Conservation (phyloP, 768 basidiomycete genomes). For the Tephrocybe sp. region DNA sequence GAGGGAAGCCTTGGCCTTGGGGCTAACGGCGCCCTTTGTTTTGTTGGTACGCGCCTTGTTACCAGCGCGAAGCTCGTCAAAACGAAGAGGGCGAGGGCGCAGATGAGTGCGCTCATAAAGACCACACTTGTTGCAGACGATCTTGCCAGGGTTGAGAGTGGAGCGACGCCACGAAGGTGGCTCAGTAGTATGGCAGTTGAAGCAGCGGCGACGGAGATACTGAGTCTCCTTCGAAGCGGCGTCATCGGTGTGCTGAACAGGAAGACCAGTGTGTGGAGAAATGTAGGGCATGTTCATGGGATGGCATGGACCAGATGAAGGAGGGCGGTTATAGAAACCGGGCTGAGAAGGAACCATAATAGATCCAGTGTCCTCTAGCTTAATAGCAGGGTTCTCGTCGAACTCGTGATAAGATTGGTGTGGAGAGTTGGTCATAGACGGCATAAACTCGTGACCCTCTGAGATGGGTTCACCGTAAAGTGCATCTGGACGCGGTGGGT, state of each 20-base stretch:
- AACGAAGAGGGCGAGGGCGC: conserved; percentile 77
- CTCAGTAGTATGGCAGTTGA: conserved; percentile 91
- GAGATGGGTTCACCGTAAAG: conserved; percentile 32
- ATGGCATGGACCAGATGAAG: conserved; percentile 10
- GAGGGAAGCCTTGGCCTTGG: conserved; percentile 31
- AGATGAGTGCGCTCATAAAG: conserved; percentile 88
- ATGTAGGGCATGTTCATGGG: conserved; percentile 35
- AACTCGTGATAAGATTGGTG: conserved; percentile 48
- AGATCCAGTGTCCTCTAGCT: conserved; percentile 61
- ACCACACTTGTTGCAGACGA: conserved; percentile 93
- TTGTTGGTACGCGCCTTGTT: conserved; percentile 70
- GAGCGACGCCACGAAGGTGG: conserved; percentile 86
- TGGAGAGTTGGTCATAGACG: conserved; percentile 33
- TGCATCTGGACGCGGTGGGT: conserved; percentile 26
- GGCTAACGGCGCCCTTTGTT: conserved; percentile 32
- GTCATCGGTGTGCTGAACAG: conserved; percentile 87
- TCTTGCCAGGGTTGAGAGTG: conserved; percentile 88
- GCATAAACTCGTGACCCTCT: conserved; percentile 35
- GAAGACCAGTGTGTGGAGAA: conserved; percentile 47
- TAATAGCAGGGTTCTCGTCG: conserved; percentile 49
- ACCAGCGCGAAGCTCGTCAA: conserved; percentile 86
- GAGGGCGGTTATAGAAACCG: conserved; percentile 39
- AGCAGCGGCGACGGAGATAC: conserved; percentile 83
- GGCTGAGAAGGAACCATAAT: conserved; percentile 65
- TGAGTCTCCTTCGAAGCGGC: conserved; percentile 90